These are phyloP conservation scores for Phylloporus sp. DNA, from an alignment of 768 basidiomycete species.

Conservation along the genomic window DNA sequence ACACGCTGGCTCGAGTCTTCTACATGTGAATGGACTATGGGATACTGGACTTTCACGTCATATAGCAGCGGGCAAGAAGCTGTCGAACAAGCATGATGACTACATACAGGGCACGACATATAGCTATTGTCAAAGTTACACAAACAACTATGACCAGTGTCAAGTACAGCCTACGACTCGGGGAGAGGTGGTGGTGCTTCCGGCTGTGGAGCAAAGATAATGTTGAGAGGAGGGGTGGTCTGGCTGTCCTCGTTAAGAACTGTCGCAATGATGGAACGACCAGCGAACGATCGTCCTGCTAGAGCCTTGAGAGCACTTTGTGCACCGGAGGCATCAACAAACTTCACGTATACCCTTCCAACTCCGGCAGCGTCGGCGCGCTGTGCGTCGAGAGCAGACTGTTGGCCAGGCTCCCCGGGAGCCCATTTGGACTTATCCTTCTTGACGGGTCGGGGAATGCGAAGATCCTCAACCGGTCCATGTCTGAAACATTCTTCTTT, in stretches of 20 bases:
- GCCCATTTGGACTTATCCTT: conserved; percentile 80
- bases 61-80: conserved; percentile 6
- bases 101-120: conserved; percentile 22
- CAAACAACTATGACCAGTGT: conserved; percentile 2
- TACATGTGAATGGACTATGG: no score
- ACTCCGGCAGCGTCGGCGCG: conserved; percentile 84
- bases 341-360: conserved; percentile 94
- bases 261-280: conserved; percentile 83
- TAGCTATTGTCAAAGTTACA: conserved; percentile 13
- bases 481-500: conserved; percentile 83
- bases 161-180: conserved; percentile 17
- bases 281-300: conserved; percentile 85
- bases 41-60: no score
- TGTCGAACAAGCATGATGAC: conserved; percentile 1
- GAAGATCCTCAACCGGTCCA: conserved; percentile 77
- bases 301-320: conserved; percentile 73
- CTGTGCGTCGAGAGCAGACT: conserved; percentile 60
- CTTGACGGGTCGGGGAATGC: conserved; percentile 85
- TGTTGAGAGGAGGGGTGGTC: conserved; percentile 73
- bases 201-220: conserved; percentile 82
- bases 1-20: no score
- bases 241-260: conserved; percentile 78
- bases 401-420: conserved; percentile 53
- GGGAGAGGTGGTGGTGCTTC: conserved; percentile 79
- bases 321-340: conserved; percentile 55